Percentiles rank a stretch among this genome's conserved stretches.
Evolutionary conservation across 352 stramenopile species (phyloP).

Genomic region (Aphanomyces stellatus): DNA sequence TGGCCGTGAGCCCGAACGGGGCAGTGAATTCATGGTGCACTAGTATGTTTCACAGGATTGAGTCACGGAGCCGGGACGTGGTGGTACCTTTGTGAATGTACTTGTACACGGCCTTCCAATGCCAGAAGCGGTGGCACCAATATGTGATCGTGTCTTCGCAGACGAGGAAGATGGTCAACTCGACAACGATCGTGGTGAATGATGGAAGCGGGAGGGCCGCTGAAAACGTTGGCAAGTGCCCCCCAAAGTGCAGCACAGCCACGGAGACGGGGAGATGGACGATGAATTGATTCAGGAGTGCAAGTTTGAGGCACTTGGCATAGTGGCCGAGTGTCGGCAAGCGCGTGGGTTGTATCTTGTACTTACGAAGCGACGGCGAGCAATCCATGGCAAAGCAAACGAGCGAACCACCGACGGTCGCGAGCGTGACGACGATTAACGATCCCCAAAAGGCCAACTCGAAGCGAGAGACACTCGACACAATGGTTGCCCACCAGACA

Average conservation of each 20-base stretch:
- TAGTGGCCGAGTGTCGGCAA: constrained; percentile 4
- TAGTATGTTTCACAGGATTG: neutral
- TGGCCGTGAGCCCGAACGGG: constrained; percentile 14
- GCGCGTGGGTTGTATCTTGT: constrained; percentile 16
- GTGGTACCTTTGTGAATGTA: constrained; percentile 21
- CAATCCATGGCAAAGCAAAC: constrained; percentile 8
- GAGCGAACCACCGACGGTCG: constrained; percentile 15
- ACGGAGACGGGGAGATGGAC: neutral
- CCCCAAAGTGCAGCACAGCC: neutral
- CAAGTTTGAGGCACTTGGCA: constrained; percentile 8
- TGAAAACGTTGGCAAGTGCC: neutral
- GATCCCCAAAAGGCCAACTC: constrained; percentile 9
- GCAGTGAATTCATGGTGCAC: constrained; percentile 17
- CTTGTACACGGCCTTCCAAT: constrained; percentile 21
- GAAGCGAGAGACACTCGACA: no score
- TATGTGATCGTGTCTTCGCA: constrained; percentile 19
- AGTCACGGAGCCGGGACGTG: no score
- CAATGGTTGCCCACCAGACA: no score
- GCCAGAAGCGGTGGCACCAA: constrained; percentile 21
- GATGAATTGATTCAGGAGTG: constrained; percentile 4
- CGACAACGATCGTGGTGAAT: neutral
- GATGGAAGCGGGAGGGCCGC: neutral
- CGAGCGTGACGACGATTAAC: neutral
- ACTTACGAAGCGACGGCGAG: constrained; percentile 6
- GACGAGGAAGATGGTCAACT: neutral